Evolutionary conservation across 1,284 basidiomycete genomes (phyloP), one percentile per base, ranked within the genome.

Genomic region (Moesziomyces parantarcticus): DNA sequence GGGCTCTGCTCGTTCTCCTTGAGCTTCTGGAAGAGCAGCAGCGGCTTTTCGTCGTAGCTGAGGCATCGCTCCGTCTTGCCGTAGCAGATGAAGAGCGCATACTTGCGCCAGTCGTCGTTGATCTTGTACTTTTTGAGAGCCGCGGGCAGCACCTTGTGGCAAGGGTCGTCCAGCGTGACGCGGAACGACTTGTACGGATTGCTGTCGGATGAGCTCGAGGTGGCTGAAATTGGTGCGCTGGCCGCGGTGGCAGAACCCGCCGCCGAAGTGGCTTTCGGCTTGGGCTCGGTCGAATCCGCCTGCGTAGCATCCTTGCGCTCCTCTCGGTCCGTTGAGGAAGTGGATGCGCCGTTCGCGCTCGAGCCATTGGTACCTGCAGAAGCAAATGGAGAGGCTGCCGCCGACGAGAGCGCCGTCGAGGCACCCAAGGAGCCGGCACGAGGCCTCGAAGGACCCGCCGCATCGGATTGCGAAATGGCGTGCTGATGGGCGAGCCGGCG

Each of bases 81-180:
- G 84, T 95, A 97, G 81, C 95, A 98, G 74, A 99, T 98, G 85
- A 99, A 99, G 89, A 99, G 91, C 23, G 96, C 97, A 86, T 99
- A 99, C 80, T 93, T 92, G 86, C 93, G 91, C 95, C 96, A 99
- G 84, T 94, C 95, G 78, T 99, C 97, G 82, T 95, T 95, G 85
- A 99, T 98, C 83, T 94, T 94, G 86, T 99, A 99, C 85, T 98
- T 98, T 86, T 97, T 97, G 72, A 99, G 87, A 18, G 97, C 97
- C 0, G 96, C 95, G 0, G 97, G 96, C 18, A 99, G 86, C 18
- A 99, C 96, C 82, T 97, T 97, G 91, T 92, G 96, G 57, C 95
- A 97, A 0, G 97, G 96, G 84, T 99, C 97, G 66, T 99, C 96
- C 66, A 99, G 85, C 69, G 92, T 88, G 25, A 88, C 88, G 22